Evolutionary conservation across 1,284 basidiomycete genomes (phyloP).

Genomic region (Fomitopsis pinicola): DNA sequence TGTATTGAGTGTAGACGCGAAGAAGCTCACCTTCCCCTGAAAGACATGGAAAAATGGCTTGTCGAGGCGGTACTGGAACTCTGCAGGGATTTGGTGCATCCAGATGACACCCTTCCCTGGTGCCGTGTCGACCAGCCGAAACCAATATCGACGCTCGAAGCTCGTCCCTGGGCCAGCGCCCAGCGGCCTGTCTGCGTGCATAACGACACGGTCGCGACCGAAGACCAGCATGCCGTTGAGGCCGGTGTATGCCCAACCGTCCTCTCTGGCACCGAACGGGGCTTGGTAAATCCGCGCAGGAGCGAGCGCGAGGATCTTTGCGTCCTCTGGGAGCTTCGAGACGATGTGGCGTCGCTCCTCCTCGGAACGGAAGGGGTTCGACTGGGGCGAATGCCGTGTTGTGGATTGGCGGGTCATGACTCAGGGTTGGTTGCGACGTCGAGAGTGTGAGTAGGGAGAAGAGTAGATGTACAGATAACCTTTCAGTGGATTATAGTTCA

Average conservation of each 20-base stretch:
- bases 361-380: not conserved
- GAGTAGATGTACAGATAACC: not conserved
- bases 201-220: slow-evolving; percentile 52
- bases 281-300: slow-evolving; percentile 51
- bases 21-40: slow-evolving; percentile 66
- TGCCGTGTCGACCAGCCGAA: slow-evolving; percentile 71
- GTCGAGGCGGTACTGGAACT: slow-evolving; percentile 82
- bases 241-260: slow-evolving; percentile 70
- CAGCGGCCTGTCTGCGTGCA: slow-evolving; percentile 17
- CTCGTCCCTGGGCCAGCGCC: slow-evolving; percentile 15
- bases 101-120: slow-evolving; percentile 74
- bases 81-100: slow-evolving; percentile 82
- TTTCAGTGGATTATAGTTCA: not conserved
- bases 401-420: not conserved
- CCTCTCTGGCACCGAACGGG: slow-evolving; percentile 38
- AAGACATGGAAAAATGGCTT: slow-evolving; percentile 93
- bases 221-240: slow-evolving; percentile 72
- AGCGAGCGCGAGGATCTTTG: slow-evolving; percentile 24
- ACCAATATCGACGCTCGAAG: slow-evolving; percentile 44
- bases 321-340: slow-evolving; percentile 23
- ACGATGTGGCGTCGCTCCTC: slow-evolving; percentile 23
- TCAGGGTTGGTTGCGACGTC: not conserved
- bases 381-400: not conserved
- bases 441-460: not conserved
- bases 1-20: not conserved